Evolutionary conservation across 1,284 basidiomycete genomes (phyloP), one percentile per base, ranked within the genome.

Genomic region (Termitomyces sp.): DNA sequence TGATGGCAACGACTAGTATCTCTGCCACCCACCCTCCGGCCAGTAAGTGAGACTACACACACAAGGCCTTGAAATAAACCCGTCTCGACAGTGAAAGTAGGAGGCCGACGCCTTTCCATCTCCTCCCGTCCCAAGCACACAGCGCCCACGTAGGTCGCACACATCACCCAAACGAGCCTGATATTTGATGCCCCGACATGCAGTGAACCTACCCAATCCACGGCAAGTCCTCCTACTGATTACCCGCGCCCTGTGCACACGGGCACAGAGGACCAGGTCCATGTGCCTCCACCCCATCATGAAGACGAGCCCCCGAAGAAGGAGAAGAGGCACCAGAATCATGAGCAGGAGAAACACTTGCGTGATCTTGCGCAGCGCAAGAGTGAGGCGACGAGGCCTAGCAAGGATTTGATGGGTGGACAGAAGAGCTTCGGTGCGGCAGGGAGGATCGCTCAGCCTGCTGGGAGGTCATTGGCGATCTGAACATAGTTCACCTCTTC

Each of bases 241-340:
- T 86, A 86, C 60, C 84, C 83, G 8, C 76, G 83, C 24, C 83
- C 84, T 11, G 71, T 74, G n/a, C 57, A 73, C 41, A 77, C 77
- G 10, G 44, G 65, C 37, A 64, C 73, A 6, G 72, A 76, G 4
- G 72, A 76, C 6, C 70, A 73, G 13, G 65, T 47, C 3, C 65
- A 64, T 14, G 60, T 48, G 9, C 65, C 64, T 18, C 62, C 66
- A 9, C 73, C 72, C 16, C 76, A 72, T n/a, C 69, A 76, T 16
- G 68, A 76, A 44, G 72, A 84, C 48, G 72, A 74, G 34, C 66
- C 69, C 19, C 74, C 71, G 3, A 79, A 76, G 71, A 79, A 76
- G 62, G 75, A 81, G 54, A 78, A 72, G 68, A 78, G 76, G 53
- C 70, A 74, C 40, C 69, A 67, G 8, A 61, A 60, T n/a, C 67